Conservation (phyloP, 2,329 filamentous ascomycete species). For the Alternaria triticimaculans region DNA sequence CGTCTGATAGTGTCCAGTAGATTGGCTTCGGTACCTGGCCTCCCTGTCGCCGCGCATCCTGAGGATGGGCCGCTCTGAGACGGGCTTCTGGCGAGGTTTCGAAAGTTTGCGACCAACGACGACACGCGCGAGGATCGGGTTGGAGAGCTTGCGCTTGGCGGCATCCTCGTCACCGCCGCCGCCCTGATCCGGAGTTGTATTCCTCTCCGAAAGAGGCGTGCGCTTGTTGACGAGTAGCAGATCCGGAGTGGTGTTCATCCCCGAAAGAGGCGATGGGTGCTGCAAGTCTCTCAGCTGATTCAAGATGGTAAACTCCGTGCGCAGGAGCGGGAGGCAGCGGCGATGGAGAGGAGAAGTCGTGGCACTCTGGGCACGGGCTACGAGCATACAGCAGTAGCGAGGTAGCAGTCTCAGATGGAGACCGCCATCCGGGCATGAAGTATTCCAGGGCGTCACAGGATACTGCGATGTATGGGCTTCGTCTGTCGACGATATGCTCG, state of each 20-base stretch:
- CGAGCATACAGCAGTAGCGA: conserved; percentile 7
- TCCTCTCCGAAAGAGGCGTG: background rate
- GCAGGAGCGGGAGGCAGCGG: conserved; percentile 4
- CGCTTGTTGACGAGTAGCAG: background rate
- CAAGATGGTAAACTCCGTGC: background rate
- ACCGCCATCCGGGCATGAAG: background rate
- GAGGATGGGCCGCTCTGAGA: background rate
- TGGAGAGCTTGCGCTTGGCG: conserved; percentile 24
- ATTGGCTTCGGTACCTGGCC: background rate
- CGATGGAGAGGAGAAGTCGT: conserved; percentile 5
- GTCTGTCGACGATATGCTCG: no score
- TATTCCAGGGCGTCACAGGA: background rate
- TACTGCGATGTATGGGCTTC: background rate
- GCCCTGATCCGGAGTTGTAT: background rate
- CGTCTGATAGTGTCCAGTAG: background rate
- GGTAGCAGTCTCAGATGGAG: conserved; percentile 4
- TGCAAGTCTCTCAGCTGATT: background rate
- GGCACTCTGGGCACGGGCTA: conserved; percentile 4
- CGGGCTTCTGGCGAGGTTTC: background rate
- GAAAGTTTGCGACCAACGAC: background rate
- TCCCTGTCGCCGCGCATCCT: background rate
- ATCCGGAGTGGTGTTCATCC: background rate
- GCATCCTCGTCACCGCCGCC: conserved; percentile 14
- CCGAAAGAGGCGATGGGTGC: background rate
- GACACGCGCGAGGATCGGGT: background rate